These are phyloP conservation scores for Leccinum imitatum DNA, from an alignment of 768 basidiomycete species.

Conservation along the genomic window DNA sequence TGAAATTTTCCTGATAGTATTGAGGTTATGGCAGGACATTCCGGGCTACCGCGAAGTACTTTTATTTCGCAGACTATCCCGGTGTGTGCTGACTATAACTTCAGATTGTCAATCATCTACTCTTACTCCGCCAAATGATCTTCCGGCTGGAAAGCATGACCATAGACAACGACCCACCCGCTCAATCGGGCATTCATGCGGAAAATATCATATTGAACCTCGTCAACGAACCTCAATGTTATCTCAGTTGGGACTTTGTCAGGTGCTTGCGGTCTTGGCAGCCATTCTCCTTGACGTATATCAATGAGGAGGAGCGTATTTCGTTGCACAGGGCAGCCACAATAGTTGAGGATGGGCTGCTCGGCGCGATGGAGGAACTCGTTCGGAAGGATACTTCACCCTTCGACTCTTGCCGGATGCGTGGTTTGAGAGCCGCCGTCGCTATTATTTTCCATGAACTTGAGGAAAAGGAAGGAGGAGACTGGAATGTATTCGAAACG, in stretches of 20 bases:
- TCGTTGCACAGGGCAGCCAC: slow-evolving; percentile 60
- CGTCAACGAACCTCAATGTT: slow-evolving; percentile 57
- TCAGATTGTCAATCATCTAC: slow-evolving; percentile 71
- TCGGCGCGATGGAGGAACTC: slow-evolving; percentile 63
- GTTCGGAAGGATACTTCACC: slow-evolving; percentile 24
- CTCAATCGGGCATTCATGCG: slow-evolving; percentile 61
- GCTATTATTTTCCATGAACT: slow-evolving; percentile 57
- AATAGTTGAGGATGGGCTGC: slow-evolving; percentile 67
- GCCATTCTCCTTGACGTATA: slow-evolving; percentile 60
- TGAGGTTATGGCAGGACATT: slow-evolving; percentile 35
- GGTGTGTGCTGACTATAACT: slow-evolving; percentile 6
- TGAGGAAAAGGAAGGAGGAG: slow-evolving; percentile 46
- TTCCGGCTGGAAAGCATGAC: slow-evolving; percentile 73
- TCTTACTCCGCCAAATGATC: slow-evolving; percentile 70
- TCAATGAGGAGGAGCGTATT: slow-evolving; percentile 58
- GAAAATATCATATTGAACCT: slow-evolving; percentile 68
- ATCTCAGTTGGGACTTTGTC: slow-evolving; percentile 58
- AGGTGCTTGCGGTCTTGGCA: slow-evolving; percentile 59
- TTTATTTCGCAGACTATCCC: slow-evolving; percentile 11
- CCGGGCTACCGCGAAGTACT: slow-evolving; percentile 74
- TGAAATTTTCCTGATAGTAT: slow-evolving; percentile 38
- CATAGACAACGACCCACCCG: slow-evolving; percentile 59
- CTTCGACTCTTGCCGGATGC: slow-evolving; percentile 51
- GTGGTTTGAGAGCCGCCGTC: slow-evolving; percentile 62
- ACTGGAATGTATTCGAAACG: slow-evolving; percentile 52